These are phyloP conservation scores for Taiwanofungus camphoratus DNA, from an alignment of 1,284 basidiomycete genomes.

Conservation along the genomic window DNA sequence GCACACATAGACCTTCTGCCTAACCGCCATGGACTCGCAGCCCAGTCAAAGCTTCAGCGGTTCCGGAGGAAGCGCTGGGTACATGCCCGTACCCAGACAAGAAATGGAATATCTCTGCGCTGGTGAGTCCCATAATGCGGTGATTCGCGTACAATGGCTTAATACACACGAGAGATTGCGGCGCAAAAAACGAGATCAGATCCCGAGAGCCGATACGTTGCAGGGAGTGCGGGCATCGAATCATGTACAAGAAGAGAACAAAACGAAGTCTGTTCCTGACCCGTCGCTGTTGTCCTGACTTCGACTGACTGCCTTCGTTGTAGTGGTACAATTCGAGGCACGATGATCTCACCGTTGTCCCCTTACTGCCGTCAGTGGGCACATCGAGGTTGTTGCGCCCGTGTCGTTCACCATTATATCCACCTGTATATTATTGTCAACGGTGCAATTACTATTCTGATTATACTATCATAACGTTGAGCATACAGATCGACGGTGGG, in stretches of 20 bases:
- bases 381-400: constrained; percentile 4
- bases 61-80: constrained; percentile 18
- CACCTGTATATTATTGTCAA: constrained; percentile 16
- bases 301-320: constrained; percentile 12
- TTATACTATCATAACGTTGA: neutral
- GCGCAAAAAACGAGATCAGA: constrained; percentile 89
- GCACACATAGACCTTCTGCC: constrained; percentile 17
- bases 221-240: constrained; percentile 94
- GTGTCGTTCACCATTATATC: constrained; percentile 7
- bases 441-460: neutral
- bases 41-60: constrained; percentile 22
- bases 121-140: constrained; percentile 62
- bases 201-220: constrained; percentile 95
- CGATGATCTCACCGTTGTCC: constrained; percentile 39
- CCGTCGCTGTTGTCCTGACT: neutral
- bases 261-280: constrained; percentile 77
- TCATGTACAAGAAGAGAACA: constrained; percentile 99
- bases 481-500: neutral
- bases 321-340: constrained; percentile 88
- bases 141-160: neutral
- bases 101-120: constrained; percentile 93
- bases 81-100: constrained; percentile 38
- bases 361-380: constrained; percentile 1
- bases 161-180: constrained; percentile 65
- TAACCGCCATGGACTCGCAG: constrained; percentile 42